Conservation (phyloP, 179 eudicot genomes). For the Silene vulgaris region DNA sequence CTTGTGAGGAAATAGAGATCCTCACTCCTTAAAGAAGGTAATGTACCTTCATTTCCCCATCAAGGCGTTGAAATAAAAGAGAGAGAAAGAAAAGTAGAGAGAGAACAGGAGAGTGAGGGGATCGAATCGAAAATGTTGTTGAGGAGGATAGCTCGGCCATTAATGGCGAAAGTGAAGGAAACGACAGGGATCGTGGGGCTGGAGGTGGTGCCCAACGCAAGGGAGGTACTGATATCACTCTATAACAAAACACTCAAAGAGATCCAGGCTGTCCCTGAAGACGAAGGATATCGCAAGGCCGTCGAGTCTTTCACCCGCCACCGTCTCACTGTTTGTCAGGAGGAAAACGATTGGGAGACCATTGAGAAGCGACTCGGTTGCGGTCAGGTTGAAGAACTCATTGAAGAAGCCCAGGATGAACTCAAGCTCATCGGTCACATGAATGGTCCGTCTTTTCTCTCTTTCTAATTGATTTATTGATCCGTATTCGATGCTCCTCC, state of each 20-base stretch:
- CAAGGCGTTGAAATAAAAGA: no score
- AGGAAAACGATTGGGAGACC: slow-evolving; percentile 51
- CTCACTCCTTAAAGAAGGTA: no score
- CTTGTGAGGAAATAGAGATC: no score
- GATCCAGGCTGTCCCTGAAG: slow-evolving; percentile 63
- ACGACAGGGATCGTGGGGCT: slow-evolving; percentile 74
- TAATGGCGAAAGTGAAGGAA: slow-evolving; percentile 64
- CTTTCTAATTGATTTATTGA: not conserved
- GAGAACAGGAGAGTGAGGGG: no score
- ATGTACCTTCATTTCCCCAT: no score
- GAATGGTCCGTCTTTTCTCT: slow-evolving; percentile 35
- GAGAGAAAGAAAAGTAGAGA: not conserved
- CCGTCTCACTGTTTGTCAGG: slow-evolving; percentile 54
- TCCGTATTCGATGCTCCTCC: not conserved
- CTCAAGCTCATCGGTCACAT: slow-evolving; percentile 52
- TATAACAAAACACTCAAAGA: slow-evolving; percentile 63
- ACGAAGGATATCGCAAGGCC: slow-evolving; percentile 66
- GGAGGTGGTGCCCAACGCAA: slow-evolving; percentile 64
- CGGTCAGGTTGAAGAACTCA: slow-evolving; percentile 69
- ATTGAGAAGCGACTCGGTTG: slow-evolving; percentile 64
- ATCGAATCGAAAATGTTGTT: slow-evolving; percentile 39
- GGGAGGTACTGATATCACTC: slow-evolving; percentile 53
- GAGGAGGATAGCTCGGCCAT: slow-evolving; percentile 50
- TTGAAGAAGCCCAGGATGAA: slow-evolving; percentile 66
- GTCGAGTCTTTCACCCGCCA: slow-evolving; percentile 72